Percentiles rank a stretch among this genome's conserved stretches.
Conservation (phyloP, 169 alveolate species). For the Babesia bovis region DNA sequence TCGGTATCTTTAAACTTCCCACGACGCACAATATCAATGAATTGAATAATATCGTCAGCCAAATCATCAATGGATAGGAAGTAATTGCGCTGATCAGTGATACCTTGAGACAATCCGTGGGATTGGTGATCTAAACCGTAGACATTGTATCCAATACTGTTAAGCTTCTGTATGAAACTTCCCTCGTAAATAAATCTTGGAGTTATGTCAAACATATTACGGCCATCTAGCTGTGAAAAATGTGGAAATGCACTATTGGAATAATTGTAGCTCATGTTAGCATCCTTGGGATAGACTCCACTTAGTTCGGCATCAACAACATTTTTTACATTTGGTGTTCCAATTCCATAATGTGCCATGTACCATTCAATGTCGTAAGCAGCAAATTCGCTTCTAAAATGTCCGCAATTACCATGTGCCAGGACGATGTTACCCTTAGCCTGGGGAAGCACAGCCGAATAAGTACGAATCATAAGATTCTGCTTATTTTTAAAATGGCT, state of each 20-base stretch:
- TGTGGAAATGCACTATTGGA: neutral
- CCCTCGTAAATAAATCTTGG: slow-evolving; percentile 65
- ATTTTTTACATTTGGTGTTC: slow-evolving; percentile 7
- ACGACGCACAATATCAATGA: slow-evolving; percentile 61
- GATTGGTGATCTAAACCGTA: slow-evolving; percentile 74
- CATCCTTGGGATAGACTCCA: slow-evolving; percentile 19
- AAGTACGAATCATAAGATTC: slow-evolving; percentile 65
- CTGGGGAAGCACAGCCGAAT: slow-evolving; percentile 53
- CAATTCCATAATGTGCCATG: slow-evolving; percentile 35
- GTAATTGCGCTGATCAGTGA: slow-evolving; percentile 44
- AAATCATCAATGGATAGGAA: slow-evolving; percentile 59
- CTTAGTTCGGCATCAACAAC: slow-evolving; percentile 13
- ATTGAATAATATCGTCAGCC: slow-evolving; percentile 71
- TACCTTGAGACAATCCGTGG: slow-evolving; percentile 73
- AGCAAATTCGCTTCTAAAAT: slow-evolving; percentile 70
- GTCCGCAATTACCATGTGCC: slow-evolving; percentile 71
- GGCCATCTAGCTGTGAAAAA: slow-evolving; percentile 25
- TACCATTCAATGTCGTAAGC: slow-evolving; percentile 67
- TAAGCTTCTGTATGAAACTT: slow-evolving; percentile 67
- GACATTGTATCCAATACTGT: slow-evolving; percentile 60
- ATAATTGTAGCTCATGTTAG: neutral
- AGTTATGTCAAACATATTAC: slow-evolving; percentile 41
- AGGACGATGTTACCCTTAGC: slow-evolving; percentile 65
- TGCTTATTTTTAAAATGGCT: slow-evolving; percentile 69
- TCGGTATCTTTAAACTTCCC: slow-evolving; percentile 43